Conservation (phyloP, 257 asterid genomes). For the Solanum pennellii region DNA sequence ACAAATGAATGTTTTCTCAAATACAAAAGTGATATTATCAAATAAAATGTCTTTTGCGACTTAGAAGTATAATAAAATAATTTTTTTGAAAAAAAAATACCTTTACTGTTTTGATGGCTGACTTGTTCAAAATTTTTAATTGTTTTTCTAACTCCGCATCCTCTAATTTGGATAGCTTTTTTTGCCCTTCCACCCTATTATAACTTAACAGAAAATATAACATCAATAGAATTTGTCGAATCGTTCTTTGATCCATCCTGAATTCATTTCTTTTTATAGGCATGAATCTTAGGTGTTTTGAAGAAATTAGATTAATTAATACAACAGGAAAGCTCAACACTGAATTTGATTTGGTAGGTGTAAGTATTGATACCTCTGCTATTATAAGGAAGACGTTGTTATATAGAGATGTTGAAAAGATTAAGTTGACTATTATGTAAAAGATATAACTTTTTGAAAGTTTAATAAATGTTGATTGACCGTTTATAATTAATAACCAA, state of each 20-base stretch:
- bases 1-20: too few species aligned
- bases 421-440: background rate
- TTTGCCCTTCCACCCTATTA: background rate
- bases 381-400: background rate
- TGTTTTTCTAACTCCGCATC: too few species aligned
- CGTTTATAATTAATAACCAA: background rate
- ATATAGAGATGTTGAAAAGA: background rate
- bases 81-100: too few species aligned
- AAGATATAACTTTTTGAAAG: background rate
- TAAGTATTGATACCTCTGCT: too few species aligned
- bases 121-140: too few species aligned
- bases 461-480: background rate
- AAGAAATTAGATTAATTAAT: background rate
- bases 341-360: too few species aligned
- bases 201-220: background rate
- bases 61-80: too few species aligned
- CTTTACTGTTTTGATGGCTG: too few species aligned
- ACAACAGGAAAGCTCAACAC: background rate
- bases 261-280: background rate
- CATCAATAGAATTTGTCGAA: background rate
- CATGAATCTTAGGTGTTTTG: background rate
- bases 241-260: background rate
- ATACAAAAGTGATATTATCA: too few species aligned
- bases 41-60: too few species aligned
- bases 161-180: background rate